Conservation (phyloP, 495 filamentous ascomycete species). For the Usnea hakonensis region DNA sequence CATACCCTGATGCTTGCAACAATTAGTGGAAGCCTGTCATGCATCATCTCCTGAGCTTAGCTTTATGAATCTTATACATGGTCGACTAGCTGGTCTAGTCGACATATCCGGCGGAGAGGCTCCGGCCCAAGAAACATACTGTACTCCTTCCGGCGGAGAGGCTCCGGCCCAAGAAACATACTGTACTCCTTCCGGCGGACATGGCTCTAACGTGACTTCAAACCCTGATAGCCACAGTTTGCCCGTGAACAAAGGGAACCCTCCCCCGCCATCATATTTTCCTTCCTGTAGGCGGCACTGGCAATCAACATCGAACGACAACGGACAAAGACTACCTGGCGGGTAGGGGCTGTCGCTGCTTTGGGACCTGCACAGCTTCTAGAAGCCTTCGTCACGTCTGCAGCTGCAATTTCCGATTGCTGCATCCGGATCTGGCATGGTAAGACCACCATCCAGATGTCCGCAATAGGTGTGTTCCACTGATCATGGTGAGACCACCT, state of each 20-base stretch:
- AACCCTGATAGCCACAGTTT: background rate
- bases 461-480: constrained; percentile 11
- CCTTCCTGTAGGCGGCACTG: background rate
- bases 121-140: background rate
- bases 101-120: background rate
- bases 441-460: constrained; percentile 4
- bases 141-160: background rate
- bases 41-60: background rate
- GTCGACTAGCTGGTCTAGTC: background rate
- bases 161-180: background rate
- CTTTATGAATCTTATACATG: background rate
- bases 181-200: constrained; percentile 4
- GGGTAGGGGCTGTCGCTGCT: background rate
- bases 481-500: constrained; percentile 4
- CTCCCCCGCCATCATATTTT: background rate
- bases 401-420: constrained; percentile 1
- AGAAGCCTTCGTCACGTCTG: constrained; percentile 2
- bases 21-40: constrained; percentile 2
- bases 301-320: background rate
- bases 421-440: constrained; percentile 11
- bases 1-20: constrained; percentile 16
- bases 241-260: constrained; percentile 7
- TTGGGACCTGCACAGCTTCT: background rate
- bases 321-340: constrained; percentile 12
- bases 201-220: background rate